Evolutionary conservation across 768 basidiomycete genomes (phyloP).

Genomic region (Sutorius australiensis): DNA sequence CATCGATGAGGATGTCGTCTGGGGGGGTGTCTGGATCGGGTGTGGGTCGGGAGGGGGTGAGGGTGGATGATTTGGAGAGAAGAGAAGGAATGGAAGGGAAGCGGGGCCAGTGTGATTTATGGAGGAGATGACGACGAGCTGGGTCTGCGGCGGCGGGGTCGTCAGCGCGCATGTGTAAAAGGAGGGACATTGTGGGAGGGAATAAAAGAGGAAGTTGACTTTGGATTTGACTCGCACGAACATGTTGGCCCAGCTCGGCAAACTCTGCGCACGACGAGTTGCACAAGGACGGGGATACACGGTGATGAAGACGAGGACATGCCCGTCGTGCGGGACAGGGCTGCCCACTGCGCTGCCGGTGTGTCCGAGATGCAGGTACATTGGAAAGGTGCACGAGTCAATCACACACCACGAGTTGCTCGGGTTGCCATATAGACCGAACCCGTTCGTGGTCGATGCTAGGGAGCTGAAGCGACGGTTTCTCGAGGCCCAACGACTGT

Average conservation of each 20-base stretch:
- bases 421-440: constrained; percentile 54
- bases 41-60: background rate
- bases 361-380: constrained; percentile 68
- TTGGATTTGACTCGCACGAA: constrained; percentile 1
- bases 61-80: background rate
- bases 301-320: constrained; percentile 28
- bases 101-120: constrained; percentile 33
- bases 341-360: constrained; percentile 69
- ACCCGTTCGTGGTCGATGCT: constrained; percentile 69
- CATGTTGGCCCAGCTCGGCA: constrained; percentile 16
- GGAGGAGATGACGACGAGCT: constrained; percentile 45
- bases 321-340: constrained; percentile 59
- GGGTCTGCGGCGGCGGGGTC: constrained; percentile 41
- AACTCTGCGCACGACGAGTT: constrained; percentile 5
- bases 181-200: constrained; percentile 25
- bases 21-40: background rate
- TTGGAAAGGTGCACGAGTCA: constrained; percentile 53
- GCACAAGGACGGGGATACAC: constrained; percentile 16
- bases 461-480: constrained; percentile 60
- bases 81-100: constrained; percentile 34
- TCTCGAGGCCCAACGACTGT: constrained; percentile 64
- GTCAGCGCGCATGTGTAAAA: constrained; percentile 38
- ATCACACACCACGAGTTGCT: constrained; percentile 68
- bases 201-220: background rate
- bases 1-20: constrained; percentile 33